phyloP scores from a whole-genome alignment of 805 yeast species.

The Starmerella potacharoeniae region DNA sequence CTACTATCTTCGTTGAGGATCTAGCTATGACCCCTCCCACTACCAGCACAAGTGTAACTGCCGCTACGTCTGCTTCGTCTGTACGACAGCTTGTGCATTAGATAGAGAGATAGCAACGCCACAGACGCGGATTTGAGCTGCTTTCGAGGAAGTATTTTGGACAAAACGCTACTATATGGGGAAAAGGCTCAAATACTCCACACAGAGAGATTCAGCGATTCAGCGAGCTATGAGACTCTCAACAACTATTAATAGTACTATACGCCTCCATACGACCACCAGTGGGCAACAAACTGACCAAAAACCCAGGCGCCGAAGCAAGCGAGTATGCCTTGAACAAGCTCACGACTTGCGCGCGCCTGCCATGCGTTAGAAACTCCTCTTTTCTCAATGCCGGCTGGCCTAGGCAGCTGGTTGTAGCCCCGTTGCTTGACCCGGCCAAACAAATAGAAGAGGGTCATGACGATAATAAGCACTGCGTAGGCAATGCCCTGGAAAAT shows the following conservation, averaged over 20 bases:
- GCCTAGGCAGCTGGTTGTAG: neutral
- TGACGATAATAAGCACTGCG: neutral
- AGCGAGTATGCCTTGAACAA: neutral
- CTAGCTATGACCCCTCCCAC: neutral
- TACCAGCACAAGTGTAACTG: no score
- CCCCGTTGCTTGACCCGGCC: neutral
- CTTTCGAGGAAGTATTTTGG: no score
- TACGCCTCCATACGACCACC: slow-evolving; percentile 6
- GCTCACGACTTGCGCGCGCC: neutral
- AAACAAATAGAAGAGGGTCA: neutral
- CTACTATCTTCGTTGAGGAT: neutral
- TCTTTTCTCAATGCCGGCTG: neutral
- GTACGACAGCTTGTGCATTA: no score
- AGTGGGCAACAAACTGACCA: slow-evolving; percentile 5
- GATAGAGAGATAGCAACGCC: no score
- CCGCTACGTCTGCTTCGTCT: no score
- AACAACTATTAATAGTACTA: neutral
- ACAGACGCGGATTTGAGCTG: no score
- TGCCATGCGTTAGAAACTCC: neutral
- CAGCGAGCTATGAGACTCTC: no score
- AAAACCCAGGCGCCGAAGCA: slow-evolving; percentile 1
- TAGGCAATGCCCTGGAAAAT: slow-evolving; percentile 20
- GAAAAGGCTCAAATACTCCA: no score
- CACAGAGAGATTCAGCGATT: no score
- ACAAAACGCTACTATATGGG: no score